A percentile compares a stretch with the other conserved stretches of the same genome.
These are phyloP conservation scores for Trichosanthes truncata DNA, from an alignment of 306 rosid genomes.

Conservation along the genomic window DNA sequence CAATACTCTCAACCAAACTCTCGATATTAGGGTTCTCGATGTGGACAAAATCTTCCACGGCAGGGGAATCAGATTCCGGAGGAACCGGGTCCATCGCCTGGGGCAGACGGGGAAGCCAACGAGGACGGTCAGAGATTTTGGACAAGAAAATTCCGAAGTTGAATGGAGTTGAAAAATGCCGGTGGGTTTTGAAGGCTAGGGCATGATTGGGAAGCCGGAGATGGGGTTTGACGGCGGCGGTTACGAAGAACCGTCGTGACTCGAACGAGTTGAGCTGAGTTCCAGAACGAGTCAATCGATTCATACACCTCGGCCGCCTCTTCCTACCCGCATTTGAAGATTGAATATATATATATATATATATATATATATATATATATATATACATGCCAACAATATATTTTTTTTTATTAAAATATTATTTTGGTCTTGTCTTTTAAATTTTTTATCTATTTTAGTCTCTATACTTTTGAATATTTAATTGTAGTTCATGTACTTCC, in stretches of 20 bases:
- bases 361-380: too few species aligned
- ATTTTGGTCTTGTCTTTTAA: too few species aligned
- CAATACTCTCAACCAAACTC: slow-evolving; percentile 57
- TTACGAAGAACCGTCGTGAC: slow-evolving; percentile 4
- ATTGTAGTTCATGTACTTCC: too few species aligned
- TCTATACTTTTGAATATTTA: too few species aligned
- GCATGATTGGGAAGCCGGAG: slow-evolving; percentile 1
- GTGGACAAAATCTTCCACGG: slow-evolving; percentile 63
- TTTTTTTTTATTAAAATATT: too few species aligned
- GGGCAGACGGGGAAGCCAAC: slow-evolving; percentile 8
- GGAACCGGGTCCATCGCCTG: slow-evolving; percentile 47
- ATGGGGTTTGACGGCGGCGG: background rate
- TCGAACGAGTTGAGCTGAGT: slow-evolving; percentile 34
- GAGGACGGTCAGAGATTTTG: slow-evolving; percentile 5
- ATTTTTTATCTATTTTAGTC: too few species aligned
- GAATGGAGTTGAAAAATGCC: slow-evolving; percentile 20
- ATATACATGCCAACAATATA: too few species aligned
- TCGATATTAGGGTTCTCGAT: slow-evolving; percentile 52
- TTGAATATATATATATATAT: background rate
- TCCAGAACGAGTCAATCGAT: slow-evolving; percentile 26
- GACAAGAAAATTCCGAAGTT: background rate
- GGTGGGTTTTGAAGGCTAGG: background rate
- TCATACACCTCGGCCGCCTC: slow-evolving; percentile 13
- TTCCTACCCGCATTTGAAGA: background rate
- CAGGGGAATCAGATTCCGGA: slow-evolving; percentile 23